Conservation (phyloP, 192 early-diverging fungal genomes). For the Cetraspora pellucida region DNA sequence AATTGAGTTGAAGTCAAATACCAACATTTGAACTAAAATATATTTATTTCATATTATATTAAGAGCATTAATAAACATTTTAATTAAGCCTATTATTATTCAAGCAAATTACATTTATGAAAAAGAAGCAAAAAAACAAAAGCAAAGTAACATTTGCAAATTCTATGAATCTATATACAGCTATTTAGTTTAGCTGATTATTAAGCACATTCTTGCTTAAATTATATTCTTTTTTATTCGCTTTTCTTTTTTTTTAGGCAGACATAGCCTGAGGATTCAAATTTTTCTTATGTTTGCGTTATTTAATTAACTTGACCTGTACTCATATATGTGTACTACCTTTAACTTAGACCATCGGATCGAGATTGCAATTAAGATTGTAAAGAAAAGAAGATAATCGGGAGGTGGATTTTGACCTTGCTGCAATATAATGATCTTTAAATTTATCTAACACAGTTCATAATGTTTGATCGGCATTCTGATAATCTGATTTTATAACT, state of each 20-base stretch:
- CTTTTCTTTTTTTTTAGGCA: not conserved
- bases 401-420: not conserved
- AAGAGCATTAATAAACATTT: too few species aligned
- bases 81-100: too few species aligned
- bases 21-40: too few species aligned
- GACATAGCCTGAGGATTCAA: not conserved
- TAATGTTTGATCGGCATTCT: not conserved
- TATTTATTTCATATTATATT: too few species aligned
- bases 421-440: not conserved
- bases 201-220: not conserved
- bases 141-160: too few species aligned
- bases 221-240: not conserved
- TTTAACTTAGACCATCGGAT: not conserved
- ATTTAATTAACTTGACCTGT: not conserved
- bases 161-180: too few species aligned
- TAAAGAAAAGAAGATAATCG: not conserved
- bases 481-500: not conserved
- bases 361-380: not conserved
- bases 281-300: not conserved
- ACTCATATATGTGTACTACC: not conserved
- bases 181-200: not conserved
- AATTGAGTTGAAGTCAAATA: too few species aligned
- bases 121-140: too few species aligned
- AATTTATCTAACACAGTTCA: not conserved
- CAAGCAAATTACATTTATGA: too few species aligned